These are phyloP conservation scores for Paracorniculantispora psalliotae DNA, from an alignment of 2,329 filamentous ascomycete species.

Conservation along the genomic window DNA sequence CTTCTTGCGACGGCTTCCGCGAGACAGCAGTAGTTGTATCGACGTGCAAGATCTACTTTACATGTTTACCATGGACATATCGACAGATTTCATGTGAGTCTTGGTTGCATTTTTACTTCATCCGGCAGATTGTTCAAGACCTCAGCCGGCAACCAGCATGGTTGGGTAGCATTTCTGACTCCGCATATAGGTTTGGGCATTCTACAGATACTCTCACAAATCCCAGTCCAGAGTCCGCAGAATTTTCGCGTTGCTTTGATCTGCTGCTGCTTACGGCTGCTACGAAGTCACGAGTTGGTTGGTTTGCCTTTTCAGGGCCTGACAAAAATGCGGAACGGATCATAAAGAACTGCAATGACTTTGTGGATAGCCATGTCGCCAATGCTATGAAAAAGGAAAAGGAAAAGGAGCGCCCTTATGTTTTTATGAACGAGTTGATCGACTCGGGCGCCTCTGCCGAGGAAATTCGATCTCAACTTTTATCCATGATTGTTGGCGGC, in stretches of 20 bases:
- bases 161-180: background rate
- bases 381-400: constrained; percentile 33
- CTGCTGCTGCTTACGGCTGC: constrained; percentile 37
- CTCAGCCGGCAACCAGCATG: no score
- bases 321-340: constrained; percentile 35
- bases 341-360: constrained; percentile 37
- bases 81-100: constrained; percentile 58
- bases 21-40: constrained; percentile 44
- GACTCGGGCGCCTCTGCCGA: constrained; percentile 39
- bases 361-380: constrained; percentile 44
- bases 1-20: constrained; percentile 54
- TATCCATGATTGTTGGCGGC: constrained; percentile 52
- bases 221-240: constrained; percentile 30
- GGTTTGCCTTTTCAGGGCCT: constrained; percentile 29
- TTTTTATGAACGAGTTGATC: constrained; percentile 55
- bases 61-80: constrained; percentile 60
- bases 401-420: constrained; percentile 37
- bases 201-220: constrained; percentile 36
- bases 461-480: constrained; percentile 44
- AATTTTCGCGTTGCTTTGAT: constrained; percentile 48
- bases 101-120: background rate
- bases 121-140: no score
- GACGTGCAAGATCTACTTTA: constrained; percentile 63
- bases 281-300: constrained; percentile 35
- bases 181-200: constrained; percentile 33